phyloP scores from a whole-genome alignment of 345 rosid genomes.

The Crucihimalaya himalaica region DNA sequence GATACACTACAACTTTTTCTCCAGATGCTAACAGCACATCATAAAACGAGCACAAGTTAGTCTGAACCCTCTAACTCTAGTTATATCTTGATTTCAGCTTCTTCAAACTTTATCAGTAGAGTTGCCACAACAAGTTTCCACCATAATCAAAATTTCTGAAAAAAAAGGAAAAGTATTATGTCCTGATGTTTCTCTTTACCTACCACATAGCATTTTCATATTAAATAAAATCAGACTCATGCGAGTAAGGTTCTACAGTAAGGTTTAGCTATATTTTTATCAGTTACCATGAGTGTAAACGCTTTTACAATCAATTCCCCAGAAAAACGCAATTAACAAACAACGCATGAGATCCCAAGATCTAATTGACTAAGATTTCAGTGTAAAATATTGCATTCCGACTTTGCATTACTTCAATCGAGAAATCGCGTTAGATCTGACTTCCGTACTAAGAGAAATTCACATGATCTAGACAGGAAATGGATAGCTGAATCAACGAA shows the following conservation, averaged over 20 bases:
- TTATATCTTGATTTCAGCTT: slow-evolving; percentile 25
- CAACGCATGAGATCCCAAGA: slow-evolving; percentile 11
- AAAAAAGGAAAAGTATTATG: slow-evolving; percentile 14
- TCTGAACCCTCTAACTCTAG: neutral
- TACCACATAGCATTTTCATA: slow-evolving; percentile 28
- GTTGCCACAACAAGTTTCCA: slow-evolving; percentile 10
- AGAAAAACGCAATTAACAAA: slow-evolving; percentile 6
- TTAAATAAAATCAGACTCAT: slow-evolving; percentile 13
- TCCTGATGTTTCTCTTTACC: slow-evolving; percentile 29
- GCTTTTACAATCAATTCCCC: slow-evolving; percentile 3
- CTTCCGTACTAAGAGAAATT: slow-evolving; percentile 2
- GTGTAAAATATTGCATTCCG: slow-evolving; percentile 11
- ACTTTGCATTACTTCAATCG: slow-evolving; percentile 15
- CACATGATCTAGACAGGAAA: slow-evolving; percentile 13
- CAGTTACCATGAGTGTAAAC: neutral
- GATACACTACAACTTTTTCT: slow-evolving; percentile 16
- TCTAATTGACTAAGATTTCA: slow-evolving; percentile 14
- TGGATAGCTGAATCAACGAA: slow-evolving; percentile 15
- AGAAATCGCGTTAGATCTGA: slow-evolving; percentile 35
- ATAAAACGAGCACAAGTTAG: slow-evolving; percentile 1
- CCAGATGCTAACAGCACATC: slow-evolving; percentile 15
- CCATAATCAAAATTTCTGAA: slow-evolving; percentile 11
- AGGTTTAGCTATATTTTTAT: slow-evolving; percentile 14
- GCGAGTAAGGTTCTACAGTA: neutral
- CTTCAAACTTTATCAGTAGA: slow-evolving; percentile 30